Percentiles rank a stretch among this genome's conserved stretches.
These are phyloP conservation scores for Colletotrichum filicis DNA, from an alignment of 2,329 filamentous ascomycete genomes.

Conservation along the genomic window DNA sequence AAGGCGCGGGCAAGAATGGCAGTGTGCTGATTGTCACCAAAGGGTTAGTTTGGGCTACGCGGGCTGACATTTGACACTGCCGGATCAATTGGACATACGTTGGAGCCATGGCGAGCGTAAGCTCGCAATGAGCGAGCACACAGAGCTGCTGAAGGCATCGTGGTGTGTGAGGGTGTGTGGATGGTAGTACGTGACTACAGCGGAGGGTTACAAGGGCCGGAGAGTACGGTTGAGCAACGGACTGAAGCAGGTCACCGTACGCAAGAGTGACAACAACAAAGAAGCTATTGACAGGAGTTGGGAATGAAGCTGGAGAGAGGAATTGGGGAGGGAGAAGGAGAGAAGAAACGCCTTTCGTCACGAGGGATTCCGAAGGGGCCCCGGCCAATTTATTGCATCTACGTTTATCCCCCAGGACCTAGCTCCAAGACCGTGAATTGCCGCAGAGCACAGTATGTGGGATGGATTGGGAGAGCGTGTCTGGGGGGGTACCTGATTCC, in stretches of 20 bases:
- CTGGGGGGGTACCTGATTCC: constrained; percentile 20
- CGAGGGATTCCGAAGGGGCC: constrained; percentile 5
- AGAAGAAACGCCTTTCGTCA: not conserved
- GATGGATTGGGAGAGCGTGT: not conserved
- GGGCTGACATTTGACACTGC: not conserved
- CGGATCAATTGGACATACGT: constrained; percentile 52
- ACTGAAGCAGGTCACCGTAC: not conserved
- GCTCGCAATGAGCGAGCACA: constrained; percentile 63
- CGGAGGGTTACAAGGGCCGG: not conserved
- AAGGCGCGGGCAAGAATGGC: constrained; percentile 69
- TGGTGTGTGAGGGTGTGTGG: constrained; percentile 30
- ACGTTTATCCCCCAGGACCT: constrained; percentile 1
- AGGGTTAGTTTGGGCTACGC: constrained; percentile 5
- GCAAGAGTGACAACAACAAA: not conserved
- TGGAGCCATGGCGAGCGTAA: constrained; percentile 64
- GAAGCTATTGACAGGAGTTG: not conserved
- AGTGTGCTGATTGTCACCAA: constrained; percentile 53
- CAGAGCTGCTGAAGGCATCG: constrained; percentile 63
- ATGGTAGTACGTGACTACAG: not conserved
- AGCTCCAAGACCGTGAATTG: constrained; percentile 28
- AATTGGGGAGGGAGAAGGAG: not conserved
- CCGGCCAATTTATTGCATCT: constrained; percentile 30
- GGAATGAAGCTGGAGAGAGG: not conserved
- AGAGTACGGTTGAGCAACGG: not conserved
- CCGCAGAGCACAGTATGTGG: constrained; percentile 7